Base-by-base conservation (phyloP, 768 basidiomycete genomes). In the Kwoniella newhampshirensis region DNA sequence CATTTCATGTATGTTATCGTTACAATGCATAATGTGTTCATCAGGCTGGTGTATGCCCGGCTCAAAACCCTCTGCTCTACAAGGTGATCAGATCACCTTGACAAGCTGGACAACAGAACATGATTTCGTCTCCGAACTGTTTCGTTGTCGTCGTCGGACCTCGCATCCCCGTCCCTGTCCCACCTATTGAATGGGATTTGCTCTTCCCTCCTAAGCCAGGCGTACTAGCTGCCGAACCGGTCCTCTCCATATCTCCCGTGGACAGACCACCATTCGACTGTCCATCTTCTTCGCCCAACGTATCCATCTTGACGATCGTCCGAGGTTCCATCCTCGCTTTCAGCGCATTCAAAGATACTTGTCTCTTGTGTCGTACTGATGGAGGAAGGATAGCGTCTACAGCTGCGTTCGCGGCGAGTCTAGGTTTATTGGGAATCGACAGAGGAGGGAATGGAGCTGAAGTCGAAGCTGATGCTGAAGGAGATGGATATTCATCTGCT, bases 91-190 rank as follows among this genome's bases (percentile, higher is more conserved):
- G 49, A 57, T 75, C 73, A n/a, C 74, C 71, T 26, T 70, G 60
- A 57, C 74, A 75, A n/a, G 63, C 67, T 8, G 69, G 63, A 68
- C 74, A 75, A 43, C 71, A 73, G 42, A 69, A 73, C 60, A 73
- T 61, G 42, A 73, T 71, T 51, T 75, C 74, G 58, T 75, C 74
- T 6, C 73, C 71, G 46, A 75, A 71, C 52, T 75, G 73, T 35
- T 59, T 47, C 25, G 36, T 46, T 57, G 35, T 25, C 20, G 37
- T 25, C 28, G 51, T 27, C 51, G 37, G 8, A 7, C 5, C 5
- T 23, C 51, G 8, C n/a, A 12, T 42, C 25, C 37, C n/a, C 25
- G 28, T 21, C 36, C 39, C 30, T 41, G 17, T 3, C 21, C 32
- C 35, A 51, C 37, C 30, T 54, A 25, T 17, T 37, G 13, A 18